Conservation (phyloP, 225 moss, liverwort and hornwort genomes). For the Straminergon stramineum region DNA sequence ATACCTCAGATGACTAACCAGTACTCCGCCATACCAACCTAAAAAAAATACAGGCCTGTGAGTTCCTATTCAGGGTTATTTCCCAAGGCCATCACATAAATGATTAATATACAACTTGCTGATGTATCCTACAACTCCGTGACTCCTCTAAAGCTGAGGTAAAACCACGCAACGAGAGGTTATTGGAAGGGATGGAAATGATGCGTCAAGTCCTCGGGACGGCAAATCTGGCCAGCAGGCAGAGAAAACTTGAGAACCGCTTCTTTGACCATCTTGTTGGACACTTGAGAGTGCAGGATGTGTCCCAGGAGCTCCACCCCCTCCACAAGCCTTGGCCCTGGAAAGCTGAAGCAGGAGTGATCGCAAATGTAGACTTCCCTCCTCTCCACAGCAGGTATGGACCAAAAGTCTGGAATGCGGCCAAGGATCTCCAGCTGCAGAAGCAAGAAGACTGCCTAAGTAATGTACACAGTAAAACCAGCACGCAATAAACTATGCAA, state of each 20-base stretch:
- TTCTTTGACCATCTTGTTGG: slow-evolving; percentile 20
- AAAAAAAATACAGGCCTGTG: slow-evolving; percentile 20
- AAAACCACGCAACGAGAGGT: neutral
- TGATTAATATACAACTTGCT: slow-evolving; percentile 21
- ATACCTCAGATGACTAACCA: slow-evolving; percentile 12
- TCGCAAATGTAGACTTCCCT: slow-evolving; percentile 56
- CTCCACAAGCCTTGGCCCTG: slow-evolving; percentile 57
- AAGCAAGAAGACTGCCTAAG: neutral
- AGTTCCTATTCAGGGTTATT: slow-evolving; percentile 15
- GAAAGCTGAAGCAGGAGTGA: slow-evolving; percentile 48
- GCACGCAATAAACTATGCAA: neutral
- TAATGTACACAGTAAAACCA: neutral
- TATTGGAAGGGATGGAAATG: slow-evolving; percentile 46
- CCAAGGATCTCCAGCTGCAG: slow-evolving; percentile 49
- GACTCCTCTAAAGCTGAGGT: neutral
- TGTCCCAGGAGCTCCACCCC: slow-evolving; percentile 47
- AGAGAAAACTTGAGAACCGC: slow-evolving; percentile 41
- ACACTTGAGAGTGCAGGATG: slow-evolving; percentile 38
- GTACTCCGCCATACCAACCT: slow-evolving; percentile 10
- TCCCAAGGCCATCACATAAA: slow-evolving; percentile 17
- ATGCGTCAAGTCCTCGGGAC: slow-evolving; percentile 35
- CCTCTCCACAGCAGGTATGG: slow-evolving; percentile 52
- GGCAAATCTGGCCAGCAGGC: slow-evolving; percentile 39
- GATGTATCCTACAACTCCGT: neutral
- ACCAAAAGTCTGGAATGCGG: slow-evolving; percentile 50